Evolutionary conservation across 2,329 filamentous ascomycete species (phyloP).

Genomic region (Botrytis fabae): DNA sequence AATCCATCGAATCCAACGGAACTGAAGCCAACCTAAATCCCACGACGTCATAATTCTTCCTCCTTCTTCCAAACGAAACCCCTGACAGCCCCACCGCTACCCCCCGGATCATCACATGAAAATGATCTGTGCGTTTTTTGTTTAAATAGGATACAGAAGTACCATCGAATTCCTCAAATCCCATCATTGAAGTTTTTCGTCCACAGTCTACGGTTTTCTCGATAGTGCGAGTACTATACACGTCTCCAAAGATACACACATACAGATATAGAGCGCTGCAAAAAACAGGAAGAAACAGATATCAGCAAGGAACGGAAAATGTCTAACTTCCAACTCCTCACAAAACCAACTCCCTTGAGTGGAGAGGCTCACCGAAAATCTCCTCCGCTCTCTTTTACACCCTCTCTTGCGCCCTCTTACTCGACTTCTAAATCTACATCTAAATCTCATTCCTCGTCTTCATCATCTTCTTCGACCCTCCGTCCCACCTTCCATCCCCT

Average conservation of each 20-base stretch:
- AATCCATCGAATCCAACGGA: background rate
- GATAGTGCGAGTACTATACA: background rate
- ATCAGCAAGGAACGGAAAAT: background rate
- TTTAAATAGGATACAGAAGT: background rate
- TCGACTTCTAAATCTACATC: constrained; percentile 22
- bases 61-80: background rate
- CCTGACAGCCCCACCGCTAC: background rate
- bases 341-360: constrained; percentile 27
- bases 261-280: background rate
- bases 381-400: constrained; percentile 13
- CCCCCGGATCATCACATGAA: background rate
- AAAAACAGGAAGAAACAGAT: background rate
- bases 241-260: background rate
- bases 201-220: background rate
- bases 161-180: background rate
- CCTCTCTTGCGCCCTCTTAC: constrained; percentile 28
- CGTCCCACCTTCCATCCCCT: constrained; percentile 26
- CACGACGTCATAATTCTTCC: background rate
- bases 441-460: constrained; percentile 27
- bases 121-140: constrained; percentile 1
- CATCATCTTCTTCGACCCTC: constrained; percentile 14
- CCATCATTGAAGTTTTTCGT: background rate
- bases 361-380: constrained; percentile 17
- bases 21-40: background rate
- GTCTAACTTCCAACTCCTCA: constrained; percentile 8